These are phyloP conservation scores for Calendula officinalis DNA, from an alignment of 129 eudicot genomes.

Conservation along the genomic window DNA sequence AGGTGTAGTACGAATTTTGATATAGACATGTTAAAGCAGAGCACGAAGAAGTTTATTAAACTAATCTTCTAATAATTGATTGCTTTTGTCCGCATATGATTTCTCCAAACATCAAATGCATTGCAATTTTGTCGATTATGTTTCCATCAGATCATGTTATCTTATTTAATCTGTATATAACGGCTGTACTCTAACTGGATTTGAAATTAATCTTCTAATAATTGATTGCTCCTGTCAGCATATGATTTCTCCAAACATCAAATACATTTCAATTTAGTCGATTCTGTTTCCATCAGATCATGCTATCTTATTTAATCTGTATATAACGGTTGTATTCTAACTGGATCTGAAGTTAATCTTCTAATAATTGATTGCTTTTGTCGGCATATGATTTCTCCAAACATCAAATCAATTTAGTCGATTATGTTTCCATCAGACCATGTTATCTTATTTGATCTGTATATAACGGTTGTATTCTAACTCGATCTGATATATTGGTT, in stretches of 20 bases:
- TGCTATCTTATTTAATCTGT: neutral
- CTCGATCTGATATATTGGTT: neutral
- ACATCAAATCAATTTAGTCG: no score
- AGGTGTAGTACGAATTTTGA: neutral
- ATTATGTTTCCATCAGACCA: no score
- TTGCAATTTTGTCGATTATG: neutral
- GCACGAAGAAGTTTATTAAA: neutral
- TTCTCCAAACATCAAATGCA: neutral
- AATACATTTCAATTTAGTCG: neutral
- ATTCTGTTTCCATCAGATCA: neutral
- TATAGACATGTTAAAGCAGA: neutral
- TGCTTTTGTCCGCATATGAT: no score
- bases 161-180: neutral
- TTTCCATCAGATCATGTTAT: no score
- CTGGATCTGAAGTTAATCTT: neutral
- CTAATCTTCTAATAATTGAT: no score
- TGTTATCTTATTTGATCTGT: no score
- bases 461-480: no score
- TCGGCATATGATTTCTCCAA: no score
- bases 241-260: neutral
- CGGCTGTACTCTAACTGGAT: neutral
- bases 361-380: no score
- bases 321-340: neutral
- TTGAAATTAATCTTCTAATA: neutral
- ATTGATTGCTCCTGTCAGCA: no score